These are phyloP conservation scores for Colletotrichum destructivum DNA, from an alignment of 2,329 filamentous ascomycete species.

Conservation along the genomic window DNA sequence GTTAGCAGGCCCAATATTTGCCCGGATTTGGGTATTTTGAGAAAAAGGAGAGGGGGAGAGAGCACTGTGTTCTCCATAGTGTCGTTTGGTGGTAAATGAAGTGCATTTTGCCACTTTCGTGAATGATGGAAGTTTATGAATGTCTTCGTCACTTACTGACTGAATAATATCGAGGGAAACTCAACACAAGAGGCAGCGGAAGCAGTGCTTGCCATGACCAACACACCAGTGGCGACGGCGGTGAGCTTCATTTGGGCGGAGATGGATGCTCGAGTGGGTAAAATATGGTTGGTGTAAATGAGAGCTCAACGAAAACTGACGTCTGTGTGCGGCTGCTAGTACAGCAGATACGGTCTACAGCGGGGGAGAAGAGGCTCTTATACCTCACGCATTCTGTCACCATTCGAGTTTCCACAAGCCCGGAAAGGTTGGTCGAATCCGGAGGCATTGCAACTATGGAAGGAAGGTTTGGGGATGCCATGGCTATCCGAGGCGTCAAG, in stretches of 20 bases:
- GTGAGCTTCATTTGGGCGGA: background rate
- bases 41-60: too few relatives aligned
- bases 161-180: accelerated
- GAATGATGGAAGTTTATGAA: background rate
- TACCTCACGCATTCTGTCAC: too few relatives aligned
- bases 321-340: too few relatives aligned
- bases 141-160: background rate
- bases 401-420: background rate
- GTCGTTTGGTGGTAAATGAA: too few relatives aligned
- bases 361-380: background rate
- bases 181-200: background rate
- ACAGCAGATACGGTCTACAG: too few relatives aligned
- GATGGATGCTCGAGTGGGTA: background rate
- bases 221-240: too few relatives aligned
- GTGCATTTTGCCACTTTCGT: background rate
- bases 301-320: background rate
- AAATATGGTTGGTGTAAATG: background rate
- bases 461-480: too few relatives aligned
- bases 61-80: too few relatives aligned
- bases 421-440: too few relatives aligned
- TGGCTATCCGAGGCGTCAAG: too few relatives aligned
- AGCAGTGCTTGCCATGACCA: background rate
- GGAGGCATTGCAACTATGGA: too few relatives aligned
- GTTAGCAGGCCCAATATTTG: background rate
- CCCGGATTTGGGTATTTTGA: too few relatives aligned